Evolutionary conservation across 2,329 filamentous ascomycete genomes (phyloP).

Genomic region (Trichoderma breve): DNA sequence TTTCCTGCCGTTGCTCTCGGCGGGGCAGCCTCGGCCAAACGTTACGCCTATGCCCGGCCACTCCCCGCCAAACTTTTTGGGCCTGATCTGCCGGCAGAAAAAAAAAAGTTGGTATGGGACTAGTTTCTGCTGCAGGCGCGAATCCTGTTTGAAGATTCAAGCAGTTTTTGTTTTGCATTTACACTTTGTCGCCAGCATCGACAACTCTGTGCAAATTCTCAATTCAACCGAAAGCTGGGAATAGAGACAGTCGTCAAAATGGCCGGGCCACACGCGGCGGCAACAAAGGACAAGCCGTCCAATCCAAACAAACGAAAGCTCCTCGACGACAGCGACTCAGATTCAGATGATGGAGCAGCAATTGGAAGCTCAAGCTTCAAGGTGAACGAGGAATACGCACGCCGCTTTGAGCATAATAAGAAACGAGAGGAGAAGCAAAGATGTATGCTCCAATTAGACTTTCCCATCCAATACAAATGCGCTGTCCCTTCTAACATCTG

Average conservation of each 20-base stretch:
- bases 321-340: conserved; percentile 56
- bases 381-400: conserved; percentile 88
- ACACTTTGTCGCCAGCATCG: background rate
- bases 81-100: conserved; percentile 21
- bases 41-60: conserved; percentile 22
- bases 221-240: background rate
- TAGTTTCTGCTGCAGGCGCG: conserved; percentile 8
- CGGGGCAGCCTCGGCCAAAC: conserved; percentile 19
- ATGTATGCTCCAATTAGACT: conserved; percentile 44
- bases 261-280: conserved; percentile 21
- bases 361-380: conserved; percentile 58
- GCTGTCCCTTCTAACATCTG: conserved; percentile 16
- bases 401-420: conserved; percentile 93
- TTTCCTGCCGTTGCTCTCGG: background rate
- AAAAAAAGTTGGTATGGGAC: conserved; percentile 25
- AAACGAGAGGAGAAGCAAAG: conserved; percentile 83
- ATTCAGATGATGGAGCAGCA: conserved; percentile 43
- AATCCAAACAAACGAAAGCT: conserved; percentile 47
- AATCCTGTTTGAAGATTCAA: background rate
- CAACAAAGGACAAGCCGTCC: conserved; percentile 20
- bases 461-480: background rate
- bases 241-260: conserved; percentile 22
- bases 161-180: background rate
- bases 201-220: background rate
- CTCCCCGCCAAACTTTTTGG: conserved; percentile 22